phyloP scores from a whole-genome alignment of 2,329 filamentous ascomycete species.

The Nannizziopsis barbatae region DNA sequence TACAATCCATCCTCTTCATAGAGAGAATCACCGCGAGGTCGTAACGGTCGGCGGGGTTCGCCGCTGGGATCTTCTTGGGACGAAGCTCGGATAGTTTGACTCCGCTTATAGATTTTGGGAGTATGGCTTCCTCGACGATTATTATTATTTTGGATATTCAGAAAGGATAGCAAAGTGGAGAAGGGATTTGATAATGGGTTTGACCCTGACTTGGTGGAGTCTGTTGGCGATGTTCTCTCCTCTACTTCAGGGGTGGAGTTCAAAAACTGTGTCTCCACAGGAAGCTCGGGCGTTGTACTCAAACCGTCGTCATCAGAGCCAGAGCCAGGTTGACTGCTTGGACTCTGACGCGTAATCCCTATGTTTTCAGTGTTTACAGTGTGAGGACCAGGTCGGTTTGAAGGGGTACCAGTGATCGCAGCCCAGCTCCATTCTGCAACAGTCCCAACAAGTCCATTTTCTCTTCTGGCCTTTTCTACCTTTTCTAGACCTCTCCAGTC shows the following conservation, averaged over 20 bases:
- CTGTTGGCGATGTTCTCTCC: neutral
- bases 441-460: slow-evolving; percentile 84
- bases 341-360: slow-evolving; percentile 7
- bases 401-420: slow-evolving; percentile 64
- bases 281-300: slow-evolving; percentile 9
- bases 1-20: slow-evolving; percentile 42
- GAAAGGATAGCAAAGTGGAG: slow-evolving; percentile 59
- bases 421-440: slow-evolving; percentile 92
- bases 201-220: slow-evolving; percentile 9
- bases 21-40: slow-evolving; percentile 42
- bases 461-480: slow-evolving; percentile 85
- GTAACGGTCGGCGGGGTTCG: slow-evolving; percentile 14
- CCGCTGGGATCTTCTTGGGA: neutral
- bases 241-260: slow-evolving; percentile 2
- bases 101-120: slow-evolving; percentile 60
- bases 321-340: neutral
- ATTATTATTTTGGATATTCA: slow-evolving; percentile 44
- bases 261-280: slow-evolving; percentile 17
- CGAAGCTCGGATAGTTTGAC: slow-evolving; percentile 54
- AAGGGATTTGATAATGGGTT: slow-evolving; percentile 41
- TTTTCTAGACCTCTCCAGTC: slow-evolving; percentile 91
- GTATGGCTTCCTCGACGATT: slow-evolving; percentile 30
- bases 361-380: neutral
- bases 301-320: slow-evolving; percentile 3
- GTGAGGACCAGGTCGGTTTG: slow-evolving; percentile 30